These are phyloP conservation scores for Penicillium glabrum DNA, from an alignment of 2,329 filamentous ascomycete genomes.

Conservation along the genomic window DNA sequence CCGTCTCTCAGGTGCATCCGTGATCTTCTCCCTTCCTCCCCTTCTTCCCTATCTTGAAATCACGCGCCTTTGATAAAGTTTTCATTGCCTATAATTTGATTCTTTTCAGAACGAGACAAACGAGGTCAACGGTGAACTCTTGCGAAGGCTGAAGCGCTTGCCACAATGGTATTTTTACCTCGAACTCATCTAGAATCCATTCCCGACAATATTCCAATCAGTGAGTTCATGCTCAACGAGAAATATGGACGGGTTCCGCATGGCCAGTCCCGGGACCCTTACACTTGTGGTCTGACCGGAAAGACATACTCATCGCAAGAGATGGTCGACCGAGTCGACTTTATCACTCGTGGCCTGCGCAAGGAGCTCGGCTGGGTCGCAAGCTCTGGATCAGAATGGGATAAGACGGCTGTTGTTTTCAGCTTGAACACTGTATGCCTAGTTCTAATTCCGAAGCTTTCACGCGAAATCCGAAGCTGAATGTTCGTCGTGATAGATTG, in stretches of 20 bases:
- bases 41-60: no score
- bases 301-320: conserved; percentile 64
- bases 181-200: conserved; percentile 51
- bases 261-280: conserved; percentile 65
- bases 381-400: conserved; percentile 73
- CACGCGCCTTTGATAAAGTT: no score
- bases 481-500: conserved; percentile 53
- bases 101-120: background rate
- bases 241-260: conserved; percentile 65
- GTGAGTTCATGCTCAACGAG: conserved; percentile 75
- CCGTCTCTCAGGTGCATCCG: no score
- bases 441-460: background rate
- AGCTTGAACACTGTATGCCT: conserved; percentile 70
- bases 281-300: conserved; percentile 75
- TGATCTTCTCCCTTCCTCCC: no score
- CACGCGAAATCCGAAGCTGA: background rate
- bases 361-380: conserved; percentile 71
- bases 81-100: no score
- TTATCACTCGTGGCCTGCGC: conserved; percentile 65
- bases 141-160: background rate
- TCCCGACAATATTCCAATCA: conserved; percentile 74
- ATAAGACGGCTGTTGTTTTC: conserved; percentile 75
- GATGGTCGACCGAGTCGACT: conserved; percentile 65
- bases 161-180: conserved; percentile 48
- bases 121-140: background rate